phyloP scores from a whole-genome alignment of 2,329 filamentous ascomycete genomes.

The Chrysoporthe austroafricana region DNA sequence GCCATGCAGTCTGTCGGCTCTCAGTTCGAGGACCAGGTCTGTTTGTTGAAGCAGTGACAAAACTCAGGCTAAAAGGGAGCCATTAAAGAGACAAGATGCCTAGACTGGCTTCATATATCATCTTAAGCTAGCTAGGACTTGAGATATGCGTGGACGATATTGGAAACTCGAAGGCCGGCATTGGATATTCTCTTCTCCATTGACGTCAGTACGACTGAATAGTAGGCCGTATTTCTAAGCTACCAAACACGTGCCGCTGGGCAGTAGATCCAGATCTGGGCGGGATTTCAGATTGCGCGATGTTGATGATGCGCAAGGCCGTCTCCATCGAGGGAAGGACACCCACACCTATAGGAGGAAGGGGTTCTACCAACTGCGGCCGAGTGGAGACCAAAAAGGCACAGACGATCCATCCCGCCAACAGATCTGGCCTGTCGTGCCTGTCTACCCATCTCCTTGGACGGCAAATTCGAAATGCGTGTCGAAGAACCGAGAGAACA shows the following conservation, averaged over 20 bases:
- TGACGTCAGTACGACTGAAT: constrained; percentile 19
- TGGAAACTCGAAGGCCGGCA: constrained; percentile 20
- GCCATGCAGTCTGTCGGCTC: constrained; percentile 13
- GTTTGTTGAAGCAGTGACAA: background rate
- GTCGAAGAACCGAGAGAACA: no score
- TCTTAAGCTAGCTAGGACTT: background rate
- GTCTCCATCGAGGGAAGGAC: background rate
- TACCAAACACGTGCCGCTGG: background rate
- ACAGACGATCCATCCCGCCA: background rate
- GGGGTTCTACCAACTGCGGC: background rate
- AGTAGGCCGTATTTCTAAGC: background rate
- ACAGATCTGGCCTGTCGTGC: background rate
- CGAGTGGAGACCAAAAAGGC: background rate
- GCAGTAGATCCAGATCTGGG: constrained; percentile 2
- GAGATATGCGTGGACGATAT: constrained; percentile 6
- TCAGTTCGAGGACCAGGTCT: background rate
- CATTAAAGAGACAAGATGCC: background rate
- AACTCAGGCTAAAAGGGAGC: background rate
- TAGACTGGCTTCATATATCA: background rate
- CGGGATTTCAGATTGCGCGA: background rate
- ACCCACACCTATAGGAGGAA: background rate
- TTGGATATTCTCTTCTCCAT: constrained; percentile 14
- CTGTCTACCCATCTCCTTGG: no score
- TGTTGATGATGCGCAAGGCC: background rate
- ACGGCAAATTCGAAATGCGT: no score